Percentiles rank a stretch among this genome's conserved stretches.
Conservation (phyloP, 371 early-diverging fungal species). For the Cokeromyces recurvatus region DNA sequence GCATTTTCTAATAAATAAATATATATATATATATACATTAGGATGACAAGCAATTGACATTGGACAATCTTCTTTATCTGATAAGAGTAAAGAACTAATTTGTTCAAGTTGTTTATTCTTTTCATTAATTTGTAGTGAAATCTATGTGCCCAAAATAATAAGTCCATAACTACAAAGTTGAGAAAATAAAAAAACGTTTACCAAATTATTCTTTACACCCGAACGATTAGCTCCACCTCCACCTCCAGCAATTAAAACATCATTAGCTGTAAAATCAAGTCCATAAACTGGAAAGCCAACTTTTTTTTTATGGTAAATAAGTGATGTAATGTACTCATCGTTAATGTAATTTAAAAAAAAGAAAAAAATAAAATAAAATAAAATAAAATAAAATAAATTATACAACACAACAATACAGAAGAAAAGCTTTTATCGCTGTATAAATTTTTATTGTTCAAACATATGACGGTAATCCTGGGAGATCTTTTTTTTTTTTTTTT, state of each 20-base stretch:
- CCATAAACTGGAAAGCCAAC: constrained; percentile 51
- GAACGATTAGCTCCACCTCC: constrained; percentile 59
- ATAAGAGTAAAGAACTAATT: constrained; percentile 7
- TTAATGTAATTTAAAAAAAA: no score
- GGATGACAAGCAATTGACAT: constrained; percentile 64
- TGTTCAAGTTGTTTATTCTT: neutral
- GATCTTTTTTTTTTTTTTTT: no score
- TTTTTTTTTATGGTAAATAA: constrained; percentile 9
- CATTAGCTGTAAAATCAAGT: constrained; percentile 46
- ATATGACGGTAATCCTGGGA: no score
- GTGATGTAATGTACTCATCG: neutral
- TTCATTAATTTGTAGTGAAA: constrained; percentile 13
- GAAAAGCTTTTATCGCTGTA: no score
- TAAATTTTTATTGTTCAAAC: no score
- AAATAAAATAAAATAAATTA: no score
- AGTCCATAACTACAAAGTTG: neutral
- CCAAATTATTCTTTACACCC: constrained; percentile 64
- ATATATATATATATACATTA: constrained; percentile 22
- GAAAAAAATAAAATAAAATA: no score
- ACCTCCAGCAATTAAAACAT: constrained; percentile 54
- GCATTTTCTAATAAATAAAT: neutral
- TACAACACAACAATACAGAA: no score
- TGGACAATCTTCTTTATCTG: constrained; percentile 59
- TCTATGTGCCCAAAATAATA: constrained; percentile 4
- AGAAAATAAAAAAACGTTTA: no score